Base-by-base conservation (phyloP, 345 rosid genomes). In the Raphanus sativus region DNA sequence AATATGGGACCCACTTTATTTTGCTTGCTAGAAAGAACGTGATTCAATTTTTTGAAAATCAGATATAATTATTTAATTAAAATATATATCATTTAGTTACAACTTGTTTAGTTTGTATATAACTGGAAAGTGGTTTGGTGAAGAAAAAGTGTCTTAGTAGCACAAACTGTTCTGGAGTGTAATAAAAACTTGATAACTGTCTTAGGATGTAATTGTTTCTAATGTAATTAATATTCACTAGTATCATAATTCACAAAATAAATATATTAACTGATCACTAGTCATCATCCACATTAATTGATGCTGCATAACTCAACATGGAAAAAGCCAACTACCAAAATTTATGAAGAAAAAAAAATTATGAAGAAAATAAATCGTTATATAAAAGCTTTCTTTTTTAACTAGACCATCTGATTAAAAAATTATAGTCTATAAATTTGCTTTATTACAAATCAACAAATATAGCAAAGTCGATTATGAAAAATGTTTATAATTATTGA, bases 241-340 rank as follows among this genome's bases (percentile, higher is more conserved):
- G 4, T 54, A 70, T 63, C 80, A 34, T 34, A 33, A 26, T 36
- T 38, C 16, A 76, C 48, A n/a, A n/a, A 17, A 65, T 9, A 9
- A 30, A 13, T 52, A 65, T 30, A 75, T 75, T 40, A 17, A 45
- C 48, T 13, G 73, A 68, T 68, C 24, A 17, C 25, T 28, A 58
- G 26, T 59, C 29, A 75, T 38, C 21, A 50, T 65, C 4, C 38
- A 67, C 63, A 76, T 52, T 63, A 36, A 70, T 4, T 62, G 48
- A 36, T 63, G 70, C 16, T 55, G 21, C 21, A 10, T 6, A 25
- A 33, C 55, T 69, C 67, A 76, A 32, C 12, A 60, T 70, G 65
- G 65, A 59, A 63, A 62, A 70, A 55, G 65, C 68, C 75, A 70
- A 64, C 75, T 54, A 70, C 34, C 11, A 40, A 62, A 62, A 24